Evolutionary conservation across 805 yeast genomes (phyloP), one percentile per base, ranked within the genome.

Genomic region (Spathaspora sp.): DNA sequence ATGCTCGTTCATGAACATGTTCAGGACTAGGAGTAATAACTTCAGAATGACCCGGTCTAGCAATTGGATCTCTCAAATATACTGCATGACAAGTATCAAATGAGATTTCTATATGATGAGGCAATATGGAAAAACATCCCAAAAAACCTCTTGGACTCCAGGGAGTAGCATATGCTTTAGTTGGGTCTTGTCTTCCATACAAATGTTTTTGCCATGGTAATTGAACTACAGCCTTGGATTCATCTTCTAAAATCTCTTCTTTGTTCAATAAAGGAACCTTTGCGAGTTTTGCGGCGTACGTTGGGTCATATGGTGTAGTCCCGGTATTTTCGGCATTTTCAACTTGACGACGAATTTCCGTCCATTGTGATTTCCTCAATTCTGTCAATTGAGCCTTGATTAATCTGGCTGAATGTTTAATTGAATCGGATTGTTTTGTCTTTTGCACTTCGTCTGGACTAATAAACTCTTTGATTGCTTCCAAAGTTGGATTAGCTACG

Each of bases 11-110:
- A 63, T 93, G 97, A 57, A 85, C 82, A 53, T 84, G 85, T 55
- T 82, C 77, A 39, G 86, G 85, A 69, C 86, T 89, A 50, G 99
- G 99, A 51, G 97, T 77, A 56, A 94, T 88, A 53, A 94, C 96
- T 75, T 94, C 99, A 31, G 97, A 87, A 65, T 89, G 92, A 52
- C 97, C 97, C 6, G 97, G 97, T 68, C 97, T 83, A 12, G 97
- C 96, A 47, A 94, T 91, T 14, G 99, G 99, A 68, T 94, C 96
- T 71, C 97, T 86, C 68, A 94, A 72, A 69, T 93, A 94, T n/a
- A 94, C 87, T 5, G 97, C 97, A 67, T 92, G 97, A 67, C 98
- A 93, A 5, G 97, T 90, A 55, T 81, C 80, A 69, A 89, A 93
- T 19, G 96, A 88, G 44, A 94, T 75, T 72, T 94, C 98, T 50